phyloP scores from a whole-genome alignment of 2,329 filamentous ascomycete species.

The Clarireedia paspali region DNA sequence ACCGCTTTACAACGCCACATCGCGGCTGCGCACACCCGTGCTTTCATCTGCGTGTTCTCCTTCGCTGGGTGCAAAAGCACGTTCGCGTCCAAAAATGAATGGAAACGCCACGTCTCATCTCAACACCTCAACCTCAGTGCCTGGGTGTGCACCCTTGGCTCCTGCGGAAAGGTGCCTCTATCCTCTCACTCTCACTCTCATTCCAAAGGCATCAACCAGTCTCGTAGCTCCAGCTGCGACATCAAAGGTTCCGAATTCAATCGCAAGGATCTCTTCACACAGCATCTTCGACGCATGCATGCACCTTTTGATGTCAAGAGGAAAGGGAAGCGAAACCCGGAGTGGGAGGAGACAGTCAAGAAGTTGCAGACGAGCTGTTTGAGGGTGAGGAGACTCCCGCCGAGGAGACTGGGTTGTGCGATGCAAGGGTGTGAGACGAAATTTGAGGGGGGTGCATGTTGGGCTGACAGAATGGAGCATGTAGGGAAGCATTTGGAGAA shows the following conservation, averaged over 20 bases:
- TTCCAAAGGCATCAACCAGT: neutral
- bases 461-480: conserved; percentile 84
- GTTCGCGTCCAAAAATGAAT: conserved; percentile 84
- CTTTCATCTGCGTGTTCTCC: conserved; percentile 71
- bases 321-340: conserved; percentile 31
- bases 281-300: conserved; percentile 85
- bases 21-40: conserved; percentile 41
- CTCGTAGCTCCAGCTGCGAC: neutral
- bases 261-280: conserved; percentile 84
- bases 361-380: conserved; percentile 51
- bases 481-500: conserved; percentile 71
- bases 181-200: conserved; percentile 3
- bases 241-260: conserved; percentile 51
- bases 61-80: conserved; percentile 66
- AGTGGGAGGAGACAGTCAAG: conserved; percentile 48
- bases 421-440: conserved; percentile 47
- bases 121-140: conserved; percentile 70
- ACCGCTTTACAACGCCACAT: conserved; percentile 41
- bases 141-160: conserved; percentile 57
- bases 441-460: conserved; percentile 58
- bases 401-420: conserved; percentile 53
- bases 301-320: conserved; percentile 38
- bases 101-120: conserved; percentile 80
- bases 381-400: conserved; percentile 52
- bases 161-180: conserved; percentile 21